These are phyloP conservation scores for Fistulifera solaris DNA, from an alignment of 108 stramenopile genomes.

Conservation along the genomic window DNA sequence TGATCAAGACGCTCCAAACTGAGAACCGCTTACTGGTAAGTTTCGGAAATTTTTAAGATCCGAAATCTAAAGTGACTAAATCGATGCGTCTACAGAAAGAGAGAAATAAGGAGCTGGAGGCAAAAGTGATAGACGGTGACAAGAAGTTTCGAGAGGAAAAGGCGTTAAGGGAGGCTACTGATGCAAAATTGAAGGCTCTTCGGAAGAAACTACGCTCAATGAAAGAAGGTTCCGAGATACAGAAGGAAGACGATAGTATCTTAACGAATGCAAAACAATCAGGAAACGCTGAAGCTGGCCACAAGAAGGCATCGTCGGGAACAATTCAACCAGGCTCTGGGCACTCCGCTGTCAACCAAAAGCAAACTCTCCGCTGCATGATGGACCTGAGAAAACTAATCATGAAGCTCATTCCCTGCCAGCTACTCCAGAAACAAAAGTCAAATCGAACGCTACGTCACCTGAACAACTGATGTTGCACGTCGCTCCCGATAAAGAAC, in stretches of 20 bases:
- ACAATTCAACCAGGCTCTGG: too few species aligned
- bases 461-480: too few species aligned
- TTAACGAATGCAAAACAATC: background rate
- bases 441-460: too few species aligned
- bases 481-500: too few species aligned
- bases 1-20: slow-evolving; percentile 45
- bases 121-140: slow-evolving; percentile 53
- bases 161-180: slow-evolving; percentile 31
- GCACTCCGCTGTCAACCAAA: too few species aligned
- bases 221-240: background rate
- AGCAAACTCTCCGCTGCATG: too few species aligned
- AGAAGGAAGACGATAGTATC: background rate
- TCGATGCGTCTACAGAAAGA: slow-evolving; percentile 29
- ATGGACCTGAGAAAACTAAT: too few species aligned
- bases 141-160: slow-evolving; percentile 53
- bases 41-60: background rate
- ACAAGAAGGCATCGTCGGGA: too few species aligned
- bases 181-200: slow-evolving; percentile 31
- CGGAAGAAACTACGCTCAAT: slow-evolving; percentile 19
- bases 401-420: too few species aligned
- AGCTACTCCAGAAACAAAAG: too few species aligned
- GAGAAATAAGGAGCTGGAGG: slow-evolving; percentile 75
- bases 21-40: slow-evolving; percentile 59
- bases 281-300: too few species aligned
- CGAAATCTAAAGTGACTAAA: background rate